Evolutionary conservation across 768 basidiomycete genomes (phyloP), one percentile per base, ranked within the genome.

Genomic region (Sistotremastrum suecicum): DNA sequence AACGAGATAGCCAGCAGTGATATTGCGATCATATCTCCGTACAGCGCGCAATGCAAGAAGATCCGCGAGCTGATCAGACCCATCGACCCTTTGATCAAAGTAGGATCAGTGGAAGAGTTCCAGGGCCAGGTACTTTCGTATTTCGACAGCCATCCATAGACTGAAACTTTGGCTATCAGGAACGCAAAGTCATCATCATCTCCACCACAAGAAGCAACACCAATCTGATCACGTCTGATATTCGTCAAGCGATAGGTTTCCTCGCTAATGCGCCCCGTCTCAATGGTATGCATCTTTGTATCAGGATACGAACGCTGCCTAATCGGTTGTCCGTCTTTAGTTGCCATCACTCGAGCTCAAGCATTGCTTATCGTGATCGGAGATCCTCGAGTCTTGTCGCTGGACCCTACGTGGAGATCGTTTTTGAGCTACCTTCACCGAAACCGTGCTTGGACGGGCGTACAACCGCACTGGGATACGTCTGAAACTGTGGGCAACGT

Each of bases 91-190:
- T 61, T 12, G 62, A 63, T 79, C 45, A 79, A 79, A 51, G 72
- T 81, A 9, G 79, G 77, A 12, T 76, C 72, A 20, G 76, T 78
- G 1, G 79, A 80, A 51, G 76, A 78, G 47, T 78, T 78, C 59
- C 78, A 80, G 56, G 79, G 78, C 5, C 74, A 78, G 60, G 75
- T 71, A 42, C 31, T 20, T 20, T 20, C 20, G 2, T 1, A 20
- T 50, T 47, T 7, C 42, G 9, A 28, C 31, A 28, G 29, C 47
- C 40, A 45, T 48, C 11, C 37, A 34, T 47, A 45, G 7, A 34
- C 30, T 3, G 32, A 5, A 6, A 5, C 28, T 10, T 31, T 5
- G 9, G 7, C 8, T 2, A 32, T 4, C 43, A 67, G 65, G 65
- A 67, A 49, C 65, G 65, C 9, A 56, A 58, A 5, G 60, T 66